Evolutionary conservation across 2,329 filamentous ascomycete species (phyloP), one percentile per base, ranked within the genome.

Genomic region (Epichloe typhina): DNA sequence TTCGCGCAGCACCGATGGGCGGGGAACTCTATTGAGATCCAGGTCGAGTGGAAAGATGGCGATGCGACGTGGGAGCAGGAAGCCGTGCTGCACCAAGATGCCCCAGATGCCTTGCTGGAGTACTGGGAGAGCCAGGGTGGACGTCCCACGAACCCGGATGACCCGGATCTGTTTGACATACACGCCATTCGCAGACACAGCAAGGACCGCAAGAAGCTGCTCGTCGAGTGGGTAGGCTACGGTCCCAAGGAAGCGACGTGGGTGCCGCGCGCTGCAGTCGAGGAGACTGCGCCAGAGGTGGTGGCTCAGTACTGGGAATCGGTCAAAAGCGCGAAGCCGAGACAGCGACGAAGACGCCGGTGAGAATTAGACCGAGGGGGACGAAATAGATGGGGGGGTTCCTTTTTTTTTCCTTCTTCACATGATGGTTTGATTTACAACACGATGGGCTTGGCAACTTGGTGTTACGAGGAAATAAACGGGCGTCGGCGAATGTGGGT

Each of bases 171-270:
- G 1, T 68, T 59, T 52, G 61, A 62, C 35, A 62, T 67, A 4
- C 63, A 62, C 46, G 62, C 62, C 4, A 61, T 69, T 37, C 61
- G 59, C 26, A 61, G 61, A 35, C 66, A 68, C 50, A 60, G 57
- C 11, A 56, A 54, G 15, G 56, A 61, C 5, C 59, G 57, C 47
- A 58, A 58, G 40, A 56, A 56, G 19, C 53, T 68, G 33, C 52
- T 60, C 8, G 64, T 69, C 1, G 66, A 69, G 52, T 69, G 66
- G 66, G 51, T 67, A 4, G 66, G 66, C 11, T 68, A 61, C 40
- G 57, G 57, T 3, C 50, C 56, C 8, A 47, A 53, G 9, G 62
- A 66, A 0, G 57, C 52, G 4, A 61, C 62, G 2, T 69, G 66
- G 66, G 57, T 65, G 52, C 52, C 59, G 2, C 54, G 57, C 5